These are phyloP conservation scores for Citrullus amarus DNA, from an alignment of 306 rosid species.

Conservation along the genomic window DNA sequence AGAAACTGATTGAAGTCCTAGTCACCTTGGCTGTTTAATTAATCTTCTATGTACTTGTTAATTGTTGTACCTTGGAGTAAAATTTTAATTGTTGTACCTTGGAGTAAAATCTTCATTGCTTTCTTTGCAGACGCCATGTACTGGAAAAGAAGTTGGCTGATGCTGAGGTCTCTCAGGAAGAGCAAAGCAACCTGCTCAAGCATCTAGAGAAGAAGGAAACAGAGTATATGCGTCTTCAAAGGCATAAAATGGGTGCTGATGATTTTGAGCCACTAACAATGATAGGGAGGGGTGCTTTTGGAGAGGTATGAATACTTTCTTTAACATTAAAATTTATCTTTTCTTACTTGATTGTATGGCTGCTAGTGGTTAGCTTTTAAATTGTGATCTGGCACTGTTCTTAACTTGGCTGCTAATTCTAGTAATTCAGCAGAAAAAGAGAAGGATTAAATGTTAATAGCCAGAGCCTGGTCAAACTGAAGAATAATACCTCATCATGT, in stretches of 20 bases:
- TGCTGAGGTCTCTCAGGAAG: constrained; percentile 97
- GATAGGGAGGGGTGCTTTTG: constrained; percentile 99
- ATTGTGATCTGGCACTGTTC: neutral
- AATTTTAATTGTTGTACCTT: neutral
- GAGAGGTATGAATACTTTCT: constrained; percentile 59
- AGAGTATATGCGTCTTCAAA: constrained; percentile 97
- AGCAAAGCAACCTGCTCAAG: constrained; percentile 84
- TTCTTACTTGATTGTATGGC: neutral
- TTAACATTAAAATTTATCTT: constrained; percentile 2
- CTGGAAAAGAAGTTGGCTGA: constrained; percentile 93
- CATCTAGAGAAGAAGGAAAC: constrained; percentile 94
- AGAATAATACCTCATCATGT: neutral
- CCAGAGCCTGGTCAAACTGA: neutral
- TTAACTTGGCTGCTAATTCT: neutral
- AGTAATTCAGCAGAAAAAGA: neutral
- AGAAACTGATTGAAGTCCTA: neutral
- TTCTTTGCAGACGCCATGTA: constrained; percentile 62
- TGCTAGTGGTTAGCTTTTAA: neutral
- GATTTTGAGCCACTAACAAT: constrained; percentile 92
- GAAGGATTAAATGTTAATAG: neutral
- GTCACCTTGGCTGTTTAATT: constrained; percentile 4
- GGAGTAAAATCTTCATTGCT: constrained; percentile 5
- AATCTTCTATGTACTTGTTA: neutral
- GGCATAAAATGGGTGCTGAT: constrained; percentile 99
- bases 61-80: neutral